phyloP scores from a whole-genome alignment of 2,329 filamentous ascomycete genomes.

The Thielaviopsis euricoi region DNA sequence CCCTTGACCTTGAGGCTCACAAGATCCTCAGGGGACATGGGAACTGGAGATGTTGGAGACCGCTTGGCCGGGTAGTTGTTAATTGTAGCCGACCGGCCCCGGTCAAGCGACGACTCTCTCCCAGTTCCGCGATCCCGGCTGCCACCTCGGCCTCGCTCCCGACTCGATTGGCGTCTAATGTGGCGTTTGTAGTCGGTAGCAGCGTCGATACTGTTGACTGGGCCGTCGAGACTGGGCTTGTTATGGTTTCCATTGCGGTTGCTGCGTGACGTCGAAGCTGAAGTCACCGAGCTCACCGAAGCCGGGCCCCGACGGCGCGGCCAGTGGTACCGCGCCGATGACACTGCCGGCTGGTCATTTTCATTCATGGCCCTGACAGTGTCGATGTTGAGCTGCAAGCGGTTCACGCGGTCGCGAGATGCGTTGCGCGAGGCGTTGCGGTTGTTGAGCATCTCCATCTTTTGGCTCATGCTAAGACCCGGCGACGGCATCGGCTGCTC shows the following conservation, averaged over 20 bases:
- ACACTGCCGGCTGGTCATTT: conserved; percentile 29
- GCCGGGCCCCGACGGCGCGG: conserved; percentile 34
- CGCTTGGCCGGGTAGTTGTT: conserved; percentile 59
- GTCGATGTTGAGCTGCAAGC: conserved; percentile 30
- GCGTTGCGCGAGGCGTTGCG: conserved; percentile 60
- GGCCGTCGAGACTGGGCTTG: conserved; percentile 61
- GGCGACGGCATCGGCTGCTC: conserved; percentile 42
- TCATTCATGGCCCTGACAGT: background rate
- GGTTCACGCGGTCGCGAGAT: conserved; percentile 54
- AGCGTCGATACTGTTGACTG: conserved; percentile 72
- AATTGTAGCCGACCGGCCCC: conserved; percentile 44
- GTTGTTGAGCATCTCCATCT: conserved; percentile 40
- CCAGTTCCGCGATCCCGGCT: conserved; percentile 25
- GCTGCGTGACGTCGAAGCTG: conserved; percentile 35
- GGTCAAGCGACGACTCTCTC: conserved; percentile 50
- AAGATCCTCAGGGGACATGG: conserved; percentile 84
- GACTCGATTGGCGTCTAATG: background rate
- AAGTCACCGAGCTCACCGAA: conserved; percentile 42
- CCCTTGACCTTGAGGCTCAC: conserved; percentile 33
- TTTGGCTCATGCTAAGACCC: conserved; percentile 40
- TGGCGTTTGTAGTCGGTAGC: conserved; percentile 42
- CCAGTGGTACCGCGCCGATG: conserved; percentile 38
- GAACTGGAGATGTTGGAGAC: conserved; percentile 80
- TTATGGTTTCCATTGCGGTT: conserved; percentile 29
- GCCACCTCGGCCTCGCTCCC: background rate